Percentiles rank a stretch among this genome's conserved stretches.
phyloP scores from a whole-genome alignment of 257 asterid genomes.

The Fraxinus excelsior region DNA sequence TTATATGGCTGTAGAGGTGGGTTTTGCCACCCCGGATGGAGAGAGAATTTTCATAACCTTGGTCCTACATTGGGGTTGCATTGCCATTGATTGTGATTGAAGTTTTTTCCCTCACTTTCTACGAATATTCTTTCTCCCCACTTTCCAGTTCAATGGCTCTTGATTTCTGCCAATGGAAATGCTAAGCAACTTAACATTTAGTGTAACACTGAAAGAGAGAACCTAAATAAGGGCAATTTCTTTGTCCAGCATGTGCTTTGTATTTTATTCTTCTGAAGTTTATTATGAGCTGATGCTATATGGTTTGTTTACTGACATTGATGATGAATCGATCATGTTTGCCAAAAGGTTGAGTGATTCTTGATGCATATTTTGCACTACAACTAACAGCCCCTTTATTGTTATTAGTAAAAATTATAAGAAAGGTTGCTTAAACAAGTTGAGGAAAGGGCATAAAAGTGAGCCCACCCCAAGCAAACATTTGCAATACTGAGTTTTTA shows the following conservation, averaged over 20 bases:
- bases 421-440: constrained; percentile 12
- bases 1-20: background rate
- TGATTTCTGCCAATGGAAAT: background rate
- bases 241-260: background rate
- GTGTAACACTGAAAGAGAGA: too few species aligned
- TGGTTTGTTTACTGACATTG: background rate
- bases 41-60: background rate
- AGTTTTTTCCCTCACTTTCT: background rate
- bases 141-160: background rate
- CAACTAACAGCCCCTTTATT: background rate
- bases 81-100: background rate
- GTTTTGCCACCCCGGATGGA: background rate
- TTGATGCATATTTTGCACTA: background rate
- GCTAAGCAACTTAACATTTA: too few species aligned
- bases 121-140: background rate
- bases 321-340: background rate
- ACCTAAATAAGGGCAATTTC: background rate
- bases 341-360: background rate
- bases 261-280: background rate
- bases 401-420: background rate
- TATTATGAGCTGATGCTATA: background rate
- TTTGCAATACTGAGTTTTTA: background rate
- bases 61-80: background rate
- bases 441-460: background rate
- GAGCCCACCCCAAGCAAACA: background rate